A percentile compares a stretch with the other conserved stretches of the same genome.
These are phyloP conservation scores for Rossbeevera mucosa DNA, from an alignment of 768 basidiomycete species.

Conservation along the genomic window DNA sequence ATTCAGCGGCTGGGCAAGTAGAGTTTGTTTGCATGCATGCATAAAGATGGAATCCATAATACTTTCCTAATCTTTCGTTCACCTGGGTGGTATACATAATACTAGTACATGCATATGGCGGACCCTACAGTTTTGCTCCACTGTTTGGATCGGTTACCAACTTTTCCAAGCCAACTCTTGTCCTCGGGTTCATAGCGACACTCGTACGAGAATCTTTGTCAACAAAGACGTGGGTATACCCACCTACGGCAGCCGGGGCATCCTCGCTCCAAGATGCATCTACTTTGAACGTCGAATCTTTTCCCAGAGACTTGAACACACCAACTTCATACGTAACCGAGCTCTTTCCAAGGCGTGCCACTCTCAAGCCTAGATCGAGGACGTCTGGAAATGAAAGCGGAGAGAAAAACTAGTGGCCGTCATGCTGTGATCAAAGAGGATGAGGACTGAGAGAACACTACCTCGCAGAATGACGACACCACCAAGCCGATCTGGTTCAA, in stretches of 20 bases:
- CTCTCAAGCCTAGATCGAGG: constrained; percentile 65
- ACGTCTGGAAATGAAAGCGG: constrained; percentile 72
- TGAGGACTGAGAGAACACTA: constrained; percentile 17
- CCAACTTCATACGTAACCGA: constrained; percentile 80
- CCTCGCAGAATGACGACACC: constrained; percentile 71
- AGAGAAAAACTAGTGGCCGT: constrained; percentile 54
- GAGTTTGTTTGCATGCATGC: background rate
- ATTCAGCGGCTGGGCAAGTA: constrained; percentile 19
- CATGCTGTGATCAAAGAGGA: background rate
- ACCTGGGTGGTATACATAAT: background rate
- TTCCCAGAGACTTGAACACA: constrained; percentile 47
- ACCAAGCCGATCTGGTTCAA: constrained; percentile 70
- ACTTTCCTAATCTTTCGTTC: background rate
- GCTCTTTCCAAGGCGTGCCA: constrained; percentile 63
- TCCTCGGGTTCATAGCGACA: constrained; percentile 38
- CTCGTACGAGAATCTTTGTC: constrained; percentile 56
- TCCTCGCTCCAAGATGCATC: constrained; percentile 11
- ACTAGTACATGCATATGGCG: no score
- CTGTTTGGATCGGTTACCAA: background rate
- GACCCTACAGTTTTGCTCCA: constrained; percentile 20
- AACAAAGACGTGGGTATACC: constrained; percentile 85
- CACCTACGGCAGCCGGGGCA: constrained; percentile 41
- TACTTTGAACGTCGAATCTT: constrained; percentile 1
- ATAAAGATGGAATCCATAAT: background rate
- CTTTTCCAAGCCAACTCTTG: constrained; percentile 42